A percentile compares a stretch with the other conserved stretches of the same genome.
Conservation (phyloP, 495 filamentous ascomycete genomes). For the Cercophora samala region DNA sequence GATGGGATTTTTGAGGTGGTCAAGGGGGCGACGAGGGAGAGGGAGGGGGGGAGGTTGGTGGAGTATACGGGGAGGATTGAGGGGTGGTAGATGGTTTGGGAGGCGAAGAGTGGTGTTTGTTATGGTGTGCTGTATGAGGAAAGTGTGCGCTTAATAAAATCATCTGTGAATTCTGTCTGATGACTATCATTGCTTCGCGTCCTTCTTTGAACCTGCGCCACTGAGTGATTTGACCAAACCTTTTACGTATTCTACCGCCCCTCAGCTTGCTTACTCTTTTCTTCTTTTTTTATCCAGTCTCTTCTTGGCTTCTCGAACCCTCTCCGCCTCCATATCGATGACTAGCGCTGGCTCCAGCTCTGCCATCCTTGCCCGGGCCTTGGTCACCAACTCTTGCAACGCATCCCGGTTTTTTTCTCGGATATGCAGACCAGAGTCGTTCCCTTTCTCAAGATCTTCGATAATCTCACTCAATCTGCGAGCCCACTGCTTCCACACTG, state of each 20-base stretch:
- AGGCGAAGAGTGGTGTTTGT: too few relatives aligned
- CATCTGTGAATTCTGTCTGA: too few relatives aligned
- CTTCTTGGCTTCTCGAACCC: not conserved
- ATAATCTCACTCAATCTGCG: too few relatives aligned
- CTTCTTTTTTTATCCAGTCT: not conserved
- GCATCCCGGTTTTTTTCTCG: too few relatives aligned
- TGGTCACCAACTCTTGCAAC: too few relatives aligned
- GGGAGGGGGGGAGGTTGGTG: constrained; percentile 38
- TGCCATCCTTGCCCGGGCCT: too few relatives aligned
- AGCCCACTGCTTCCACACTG: too few relatives aligned
- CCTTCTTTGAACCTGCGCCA: not conserved
- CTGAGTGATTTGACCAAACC: not conserved
- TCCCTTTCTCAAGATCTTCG: too few relatives aligned
- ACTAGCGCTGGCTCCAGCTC: not conserved
- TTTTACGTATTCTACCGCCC: not conserved
- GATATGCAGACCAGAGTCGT: too few relatives aligned
- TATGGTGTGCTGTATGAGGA: too few relatives aligned
- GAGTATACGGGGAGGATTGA: constrained; percentile 16
- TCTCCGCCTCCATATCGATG: not conserved
- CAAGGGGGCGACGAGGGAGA: constrained; percentile 36
- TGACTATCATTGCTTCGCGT: not conserved
- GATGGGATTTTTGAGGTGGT: constrained; percentile 40
- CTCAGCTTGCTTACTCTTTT: not conserved
- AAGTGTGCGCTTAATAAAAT: too few relatives aligned
- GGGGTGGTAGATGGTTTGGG: not conserved